Evolutionary conservation across 305 asterid genomes (phyloP).

Genomic region (Fraxinus greggii): DNA sequence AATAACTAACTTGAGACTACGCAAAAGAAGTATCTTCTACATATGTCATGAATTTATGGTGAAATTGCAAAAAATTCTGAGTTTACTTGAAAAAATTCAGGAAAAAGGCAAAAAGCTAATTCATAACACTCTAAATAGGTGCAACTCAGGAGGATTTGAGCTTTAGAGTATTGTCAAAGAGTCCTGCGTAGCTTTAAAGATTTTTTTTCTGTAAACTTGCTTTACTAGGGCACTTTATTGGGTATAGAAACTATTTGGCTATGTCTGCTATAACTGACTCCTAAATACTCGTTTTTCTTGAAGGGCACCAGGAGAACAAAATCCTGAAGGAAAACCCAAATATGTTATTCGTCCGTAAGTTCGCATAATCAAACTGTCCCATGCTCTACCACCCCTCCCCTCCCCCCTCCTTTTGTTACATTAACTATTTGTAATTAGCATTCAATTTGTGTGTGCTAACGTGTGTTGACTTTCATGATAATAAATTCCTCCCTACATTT

Average conservation of each 20-base stretch:
- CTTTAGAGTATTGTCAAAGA: not conserved
- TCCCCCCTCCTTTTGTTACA: no score
- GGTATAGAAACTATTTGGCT: not conserved
- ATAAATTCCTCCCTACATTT: not conserved
- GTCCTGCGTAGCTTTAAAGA: not conserved
- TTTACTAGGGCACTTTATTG: not conserved
- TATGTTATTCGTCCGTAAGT: conserved; percentile 90
- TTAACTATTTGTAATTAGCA: not conserved
- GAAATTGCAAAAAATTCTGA: not conserved
- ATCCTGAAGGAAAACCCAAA: conserved; percentile 87
- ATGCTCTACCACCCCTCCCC: not conserved
- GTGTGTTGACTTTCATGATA: conserved; percentile 13
- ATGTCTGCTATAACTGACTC: conserved; percentile 11
- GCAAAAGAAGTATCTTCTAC: not conserved
- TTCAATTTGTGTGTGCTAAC: not conserved
- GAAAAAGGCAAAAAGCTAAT: not conserved
- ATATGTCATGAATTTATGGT: not conserved
- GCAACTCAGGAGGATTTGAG: not conserved
- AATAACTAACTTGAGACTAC: not conserved
- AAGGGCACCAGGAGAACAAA: conserved; percentile 76
- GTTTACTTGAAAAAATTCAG: not conserved
- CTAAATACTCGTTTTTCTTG: conserved; percentile 27
- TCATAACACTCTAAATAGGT: not conserved
- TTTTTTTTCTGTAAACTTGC: not conserved
- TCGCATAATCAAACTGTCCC: not conserved